phyloP scores from a whole-genome alignment of 2,329 filamentous ascomycete species.

The Salinomyces thailandicus region DNA sequence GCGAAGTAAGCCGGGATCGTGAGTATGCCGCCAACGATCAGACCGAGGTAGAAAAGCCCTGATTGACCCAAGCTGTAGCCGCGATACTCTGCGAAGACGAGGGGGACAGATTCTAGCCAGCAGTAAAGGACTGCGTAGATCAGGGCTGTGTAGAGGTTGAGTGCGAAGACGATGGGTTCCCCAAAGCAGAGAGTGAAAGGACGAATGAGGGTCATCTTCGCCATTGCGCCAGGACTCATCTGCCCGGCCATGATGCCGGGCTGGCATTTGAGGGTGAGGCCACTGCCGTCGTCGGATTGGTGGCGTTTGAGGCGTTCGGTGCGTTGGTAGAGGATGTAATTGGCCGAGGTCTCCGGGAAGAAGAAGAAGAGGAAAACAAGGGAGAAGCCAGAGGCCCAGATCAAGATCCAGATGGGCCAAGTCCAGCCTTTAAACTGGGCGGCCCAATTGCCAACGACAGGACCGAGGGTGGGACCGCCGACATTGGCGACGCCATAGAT shows the following conservation, averaged over 20 bases:
- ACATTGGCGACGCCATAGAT: constrained; percentile 37
- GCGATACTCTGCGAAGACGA: constrained; percentile 33
- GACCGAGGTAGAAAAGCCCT: constrained; percentile 25
- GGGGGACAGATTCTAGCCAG: constrained; percentile 29
- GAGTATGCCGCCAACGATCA: constrained; percentile 22
- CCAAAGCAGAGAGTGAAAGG: constrained; percentile 23
- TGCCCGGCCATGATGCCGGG: constrained; percentile 54
- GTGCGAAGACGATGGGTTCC: constrained; percentile 26
- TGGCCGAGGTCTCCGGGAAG: constrained; percentile 49
- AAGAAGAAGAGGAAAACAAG: constrained; percentile 51
- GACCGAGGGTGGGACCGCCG: constrained; percentile 46
- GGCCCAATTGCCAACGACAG: constrained; percentile 50
- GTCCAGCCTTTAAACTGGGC: constrained; percentile 49
- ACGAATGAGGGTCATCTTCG: constrained; percentile 45
- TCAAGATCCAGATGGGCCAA: constrained; percentile 55
- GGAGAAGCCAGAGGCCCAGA: constrained; percentile 50
- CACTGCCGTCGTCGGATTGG: constrained; percentile 45
- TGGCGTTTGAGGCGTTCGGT: constrained; percentile 51
- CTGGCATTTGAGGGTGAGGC: constrained; percentile 44
- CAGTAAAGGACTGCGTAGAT: constrained; percentile 27
- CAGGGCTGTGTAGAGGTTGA: constrained; percentile 23
- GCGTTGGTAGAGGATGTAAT: constrained; percentile 52
- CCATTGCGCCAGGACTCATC: constrained; percentile 38
- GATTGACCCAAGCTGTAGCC: constrained; percentile 29
- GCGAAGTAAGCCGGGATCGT: constrained; percentile 16